Evolutionary conservation across 257 asterid genomes (phyloP).

Genomic region (Jasminum sambac): DNA sequence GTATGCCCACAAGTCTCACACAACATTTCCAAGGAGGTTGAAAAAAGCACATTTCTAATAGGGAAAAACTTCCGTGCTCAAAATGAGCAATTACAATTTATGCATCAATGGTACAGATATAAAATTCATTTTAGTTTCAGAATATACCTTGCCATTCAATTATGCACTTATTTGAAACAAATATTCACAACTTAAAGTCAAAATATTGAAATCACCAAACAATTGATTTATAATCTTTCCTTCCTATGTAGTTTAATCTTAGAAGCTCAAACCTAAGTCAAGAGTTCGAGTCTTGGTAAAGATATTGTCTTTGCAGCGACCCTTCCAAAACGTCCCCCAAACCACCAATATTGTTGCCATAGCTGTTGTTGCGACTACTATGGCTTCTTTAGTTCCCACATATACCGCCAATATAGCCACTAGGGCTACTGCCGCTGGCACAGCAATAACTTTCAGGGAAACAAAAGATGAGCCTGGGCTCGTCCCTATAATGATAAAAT

Average conservation of each 20-base stretch:
- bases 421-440: slow-evolving; percentile 78
- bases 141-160: slow-evolving; percentile 2
- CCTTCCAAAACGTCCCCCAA: slow-evolving; percentile 66
- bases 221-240: slow-evolving; percentile 29
- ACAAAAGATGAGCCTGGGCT: slow-evolving; percentile 81
- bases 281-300: slow-evolving; percentile 70
- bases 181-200: slow-evolving; percentile 17
- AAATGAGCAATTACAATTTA: slow-evolving; percentile 8
- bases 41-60: slow-evolving; percentile 6
- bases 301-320: slow-evolving; percentile 55
- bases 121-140: slow-evolving; percentile 12
- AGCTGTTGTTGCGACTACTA: slow-evolving; percentile 74
- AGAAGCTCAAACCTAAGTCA: slow-evolving; percentile 82
- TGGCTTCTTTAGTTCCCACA: slow-evolving; percentile 66
- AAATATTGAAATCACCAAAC: slow-evolving; percentile 17
- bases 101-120: slow-evolving; percentile 17
- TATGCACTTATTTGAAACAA: slow-evolving; percentile 18
- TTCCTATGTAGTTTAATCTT: slow-evolving; percentile 45
- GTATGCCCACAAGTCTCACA: slow-evolving; percentile 15
- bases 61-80: slow-evolving; percentile 18
- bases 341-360: slow-evolving; percentile 68
- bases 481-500: slow-evolving; percentile 77
- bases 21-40: not conserved
- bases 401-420: slow-evolving; percentile 58
- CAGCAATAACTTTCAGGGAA: slow-evolving; percentile 68